Evolutionary conservation across 805 yeast genomes (phyloP).

Genomic region (Nakazawaea anatomiae): DNA sequence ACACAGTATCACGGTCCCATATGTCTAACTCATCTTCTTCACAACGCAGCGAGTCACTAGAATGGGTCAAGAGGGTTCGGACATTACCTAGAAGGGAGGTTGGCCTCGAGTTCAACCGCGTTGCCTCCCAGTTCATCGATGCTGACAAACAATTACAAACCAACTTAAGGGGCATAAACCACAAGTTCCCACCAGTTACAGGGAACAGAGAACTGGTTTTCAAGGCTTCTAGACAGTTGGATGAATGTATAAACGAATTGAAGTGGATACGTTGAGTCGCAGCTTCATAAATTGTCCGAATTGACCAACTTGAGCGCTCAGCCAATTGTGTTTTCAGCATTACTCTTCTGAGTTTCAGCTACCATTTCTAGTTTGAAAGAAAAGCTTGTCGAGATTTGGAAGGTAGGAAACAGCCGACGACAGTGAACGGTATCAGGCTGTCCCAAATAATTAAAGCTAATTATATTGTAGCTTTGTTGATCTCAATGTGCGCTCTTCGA

Average conservation of each 20-base stretch:
- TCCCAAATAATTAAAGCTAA: too few relatives aligned
- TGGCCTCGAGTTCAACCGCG: neutral
- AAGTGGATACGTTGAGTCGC: neutral
- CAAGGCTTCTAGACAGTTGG: neutral
- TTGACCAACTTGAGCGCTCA: too few relatives aligned
- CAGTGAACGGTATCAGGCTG: too few relatives aligned
- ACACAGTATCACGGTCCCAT: neutral
- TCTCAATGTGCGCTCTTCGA: too few relatives aligned
- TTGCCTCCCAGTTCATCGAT: slow-evolving; percentile 2
- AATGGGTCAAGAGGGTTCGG: slow-evolving; percentile 6
- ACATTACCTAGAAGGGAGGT: slow-evolving; percentile 4
- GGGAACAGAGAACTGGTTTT: neutral
- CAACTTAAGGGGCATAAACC: neutral
- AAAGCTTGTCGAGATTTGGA: too few relatives aligned
- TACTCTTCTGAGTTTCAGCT: too few relatives aligned
- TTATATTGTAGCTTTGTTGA: too few relatives aligned
- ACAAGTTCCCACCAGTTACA: neutral
- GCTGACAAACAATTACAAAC: slow-evolving; percentile 1
- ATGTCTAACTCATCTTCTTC: neutral
- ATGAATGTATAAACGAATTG: neutral
- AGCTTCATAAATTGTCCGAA: too few relatives aligned
- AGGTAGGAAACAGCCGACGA: too few relatives aligned
- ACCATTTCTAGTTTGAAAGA: too few relatives aligned
- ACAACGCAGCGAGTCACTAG: neutral
- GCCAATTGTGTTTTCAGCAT: too few relatives aligned